A percentile compares a stretch with the other conserved stretches of the same genome.
Evolutionary conservation across 768 basidiomycete species (phyloP).

Genomic region (Leccinum imitatum): DNA sequence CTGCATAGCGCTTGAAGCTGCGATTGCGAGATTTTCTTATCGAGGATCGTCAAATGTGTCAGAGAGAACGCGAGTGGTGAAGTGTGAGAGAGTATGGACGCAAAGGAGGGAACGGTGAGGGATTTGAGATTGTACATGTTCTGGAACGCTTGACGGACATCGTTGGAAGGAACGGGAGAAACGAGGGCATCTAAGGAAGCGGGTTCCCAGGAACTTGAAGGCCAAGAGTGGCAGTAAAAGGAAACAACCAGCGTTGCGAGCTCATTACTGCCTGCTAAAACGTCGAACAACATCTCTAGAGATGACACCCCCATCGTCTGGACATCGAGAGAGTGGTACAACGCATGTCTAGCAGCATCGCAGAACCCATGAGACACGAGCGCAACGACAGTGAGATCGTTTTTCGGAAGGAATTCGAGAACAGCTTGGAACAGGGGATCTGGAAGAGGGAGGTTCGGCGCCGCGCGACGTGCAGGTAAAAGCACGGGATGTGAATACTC

Average conservation of each 20-base stretch:
- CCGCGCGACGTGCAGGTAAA: neutral
- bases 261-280: slow-evolving; percentile 19
- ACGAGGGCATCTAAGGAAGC: slow-evolving; percentile 4
- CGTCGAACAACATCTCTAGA: slow-evolving; percentile 16
- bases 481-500: neutral
- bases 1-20: slow-evolving; percentile 20
- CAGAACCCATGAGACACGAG: slow-evolving; percentile 26
- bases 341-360: slow-evolving; percentile 16
- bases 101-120: slow-evolving; percentile 28
- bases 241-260: slow-evolving; percentile 28
- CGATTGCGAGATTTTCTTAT: slow-evolving; percentile 23
- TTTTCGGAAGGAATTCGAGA: slow-evolving; percentile 21
- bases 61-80: slow-evolving; percentile 24
- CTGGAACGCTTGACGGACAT: slow-evolving; percentile 26
- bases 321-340: slow-evolving; percentile 27
- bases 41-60: slow-evolving; percentile 30
- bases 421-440: slow-evolving; percentile 19
- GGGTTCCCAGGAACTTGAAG: slow-evolving; percentile 10
- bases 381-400: slow-evolving; percentile 22
- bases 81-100: slow-evolving; percentile 19
- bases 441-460: slow-evolving; percentile 13
- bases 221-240: slow-evolving; percentile 26
- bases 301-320: slow-evolving; percentile 12
- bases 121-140: slow-evolving; percentile 32
- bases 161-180: slow-evolving; percentile 12